Percentiles rank a stretch among this genome's conserved stretches.
Conservation (phyloP, 2,329 filamentous ascomycete species). For the Diaporthe sp. region DNA sequence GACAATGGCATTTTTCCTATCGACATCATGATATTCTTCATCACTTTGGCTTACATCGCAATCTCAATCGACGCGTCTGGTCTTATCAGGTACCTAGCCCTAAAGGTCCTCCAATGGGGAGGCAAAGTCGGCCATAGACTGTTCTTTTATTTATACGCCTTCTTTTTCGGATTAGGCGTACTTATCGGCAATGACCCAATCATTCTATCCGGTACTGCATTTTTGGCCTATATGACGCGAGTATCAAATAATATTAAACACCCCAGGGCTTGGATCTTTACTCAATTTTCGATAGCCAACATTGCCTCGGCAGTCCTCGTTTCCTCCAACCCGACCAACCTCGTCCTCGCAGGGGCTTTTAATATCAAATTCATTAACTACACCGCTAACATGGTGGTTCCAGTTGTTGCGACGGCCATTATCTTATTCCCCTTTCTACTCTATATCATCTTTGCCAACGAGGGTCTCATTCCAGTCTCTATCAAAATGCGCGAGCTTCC, state of each 20-base stretch:
- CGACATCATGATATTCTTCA: slow-evolving; percentile 84
- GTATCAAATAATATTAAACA: slow-evolving; percentile 80
- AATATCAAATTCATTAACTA: slow-evolving; percentile 80
- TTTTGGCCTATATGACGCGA: slow-evolving; percentile 82
- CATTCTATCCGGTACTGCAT: slow-evolving; percentile 80
- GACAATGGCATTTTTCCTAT: slow-evolving; percentile 76
- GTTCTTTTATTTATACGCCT: slow-evolving; percentile 80
- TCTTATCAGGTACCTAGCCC: slow-evolving; percentile 79
- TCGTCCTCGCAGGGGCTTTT: slow-evolving; percentile 81
- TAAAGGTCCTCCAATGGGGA: slow-evolving; percentile 77
- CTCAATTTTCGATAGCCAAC: slow-evolving; percentile 80
- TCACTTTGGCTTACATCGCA: slow-evolving; percentile 81
- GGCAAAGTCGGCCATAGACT: slow-evolving; percentile 75
- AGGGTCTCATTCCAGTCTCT: slow-evolving; percentile 49
- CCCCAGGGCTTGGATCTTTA: slow-evolving; percentile 80
- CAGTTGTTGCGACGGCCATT: slow-evolving; percentile 76
- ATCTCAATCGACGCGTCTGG: slow-evolving; percentile 84
- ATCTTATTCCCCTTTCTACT: slow-evolving; percentile 78
- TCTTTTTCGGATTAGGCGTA: slow-evolving; percentile 77
- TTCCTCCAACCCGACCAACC: slow-evolving; percentile 83
- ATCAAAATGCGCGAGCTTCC: slow-evolving; percentile 79
- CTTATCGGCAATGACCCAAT: slow-evolving; percentile 84
- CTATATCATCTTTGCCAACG: slow-evolving; percentile 66
- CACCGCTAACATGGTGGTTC: slow-evolving; percentile 82
- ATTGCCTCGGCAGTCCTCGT: slow-evolving; percentile 82